phyloP scores from a whole-genome alignment of 2,329 filamentous ascomycete genomes.

The Alternaria brassicicola region DNA sequence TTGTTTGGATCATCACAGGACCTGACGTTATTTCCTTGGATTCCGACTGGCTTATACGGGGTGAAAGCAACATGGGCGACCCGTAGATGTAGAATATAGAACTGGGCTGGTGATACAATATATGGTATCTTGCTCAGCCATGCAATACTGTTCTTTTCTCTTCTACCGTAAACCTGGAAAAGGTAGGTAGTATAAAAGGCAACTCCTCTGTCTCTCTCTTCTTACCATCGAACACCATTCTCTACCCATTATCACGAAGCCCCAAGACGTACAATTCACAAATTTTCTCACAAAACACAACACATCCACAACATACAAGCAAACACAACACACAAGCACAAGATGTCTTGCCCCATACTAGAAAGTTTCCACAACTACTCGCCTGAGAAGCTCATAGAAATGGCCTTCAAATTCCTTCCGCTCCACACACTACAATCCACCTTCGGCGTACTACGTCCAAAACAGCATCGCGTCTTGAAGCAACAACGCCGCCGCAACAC shows the following conservation, averaged over 20 bases:
- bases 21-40: neutral
- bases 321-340: neutral
- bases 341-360: neutral
- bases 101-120: neutral
- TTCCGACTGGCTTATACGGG: neutral
- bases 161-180: neutral
- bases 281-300: neutral
- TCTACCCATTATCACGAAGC: neutral
- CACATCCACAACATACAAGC: neutral
- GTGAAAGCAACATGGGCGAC: neutral
- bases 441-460: neutral
- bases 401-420: neutral
- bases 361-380: neutral
- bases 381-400: neutral
- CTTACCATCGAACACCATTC: neutral
- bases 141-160: neutral
- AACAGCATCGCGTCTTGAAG: neutral
- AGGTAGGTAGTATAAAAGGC: neutral
- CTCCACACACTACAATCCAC: neutral
- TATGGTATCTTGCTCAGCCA: neutral
- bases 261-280: neutral
- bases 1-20: neutral
- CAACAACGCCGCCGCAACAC: neutral
- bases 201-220: neutral
- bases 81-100: neutral